Conservation (phyloP, 441 rosid species). For the Brassica hybrid region DNA sequence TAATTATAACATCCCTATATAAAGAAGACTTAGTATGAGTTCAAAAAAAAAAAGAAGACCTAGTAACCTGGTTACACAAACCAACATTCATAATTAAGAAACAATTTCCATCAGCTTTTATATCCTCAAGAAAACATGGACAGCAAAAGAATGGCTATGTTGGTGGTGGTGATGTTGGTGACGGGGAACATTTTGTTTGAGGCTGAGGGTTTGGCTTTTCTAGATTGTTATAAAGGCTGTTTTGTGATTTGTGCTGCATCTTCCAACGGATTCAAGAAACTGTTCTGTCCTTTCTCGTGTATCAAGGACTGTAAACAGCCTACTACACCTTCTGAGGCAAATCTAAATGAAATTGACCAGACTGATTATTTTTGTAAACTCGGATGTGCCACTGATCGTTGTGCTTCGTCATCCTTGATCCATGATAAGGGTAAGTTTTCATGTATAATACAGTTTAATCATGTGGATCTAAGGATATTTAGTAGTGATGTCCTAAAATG, state of each 20-base stretch:
- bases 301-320: background rate
- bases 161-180: conserved; percentile 29
- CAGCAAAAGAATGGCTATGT: conserved; percentile 26
- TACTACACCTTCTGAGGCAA: background rate
- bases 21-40: too few relatives aligned
- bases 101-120: background rate
- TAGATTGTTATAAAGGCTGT: conserved; percentile 17
- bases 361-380: conserved; percentile 26
- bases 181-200: conserved; percentile 18
- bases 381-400: conserved; percentile 23
- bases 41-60: too few relatives aligned
- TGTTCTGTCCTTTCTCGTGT: conserved; percentile 14
- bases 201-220: conserved; percentile 11
- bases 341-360: background rate
- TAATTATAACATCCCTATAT: conserved; percentile 1
- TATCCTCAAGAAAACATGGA: conserved; percentile 27
- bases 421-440: conserved; percentile 19
- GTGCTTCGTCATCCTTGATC: conserved; percentile 14
- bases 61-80: background rate
- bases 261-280: background rate
- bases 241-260: background rate
- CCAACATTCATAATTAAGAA: conserved; percentile 7
- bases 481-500: background rate
- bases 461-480: background rate
- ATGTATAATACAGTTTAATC: too few relatives aligned